Base-by-base conservation (phyloP, 768 basidiomycete genomes). In the Crepidotus variabilis region DNA sequence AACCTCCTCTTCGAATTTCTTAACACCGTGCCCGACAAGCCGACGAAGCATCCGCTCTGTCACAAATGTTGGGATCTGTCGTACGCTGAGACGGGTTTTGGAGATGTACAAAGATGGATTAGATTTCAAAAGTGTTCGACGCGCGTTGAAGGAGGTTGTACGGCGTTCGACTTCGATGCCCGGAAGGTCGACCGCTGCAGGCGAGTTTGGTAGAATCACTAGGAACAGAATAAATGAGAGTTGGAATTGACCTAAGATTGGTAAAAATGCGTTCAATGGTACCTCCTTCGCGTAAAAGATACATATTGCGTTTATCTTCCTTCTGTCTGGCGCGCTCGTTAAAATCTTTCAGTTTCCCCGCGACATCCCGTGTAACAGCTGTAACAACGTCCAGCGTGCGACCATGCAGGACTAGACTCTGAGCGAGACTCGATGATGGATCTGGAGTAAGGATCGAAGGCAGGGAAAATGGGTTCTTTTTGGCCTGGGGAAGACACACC, bases 231-330 rank as follows among this genome's bases (percentile, higher is more conserved):
- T 8, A 36, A 36, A 61, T 20, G 57, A 47, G 57, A 6, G 61
- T 39, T 28, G 20, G 36, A 36, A 22, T 6, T 2, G 18, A 23
- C 8, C 34, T 18, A 9, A 22, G 16, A 45, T 13, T 58, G 50
- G 52, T 49, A 18, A 3, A 55, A 24, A 36, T 7, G 33, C 20
- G 23, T 49, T 13, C 7, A 23, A 51, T 34, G 85, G 62, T 65
- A 92, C 95, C 92, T 77, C 97, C 97, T 82, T 99, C 97, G 11
- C 92, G 84, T 62, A 99, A 80, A 57, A 99, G 84, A 69, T 99
- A 98, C 67, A 97, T 85, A 67, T 98, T 97, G 21, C 96, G 83
- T 69, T 96, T 95, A 71, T 99, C 97, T 0, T 87, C 87, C 70
- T 95, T 95, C 70, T 93, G 86, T 49, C 93, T 80, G 58, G 81